Percentiles rank a stretch among this genome's conserved stretches.
Conservation (phyloP, 2,329 filamentous ascomycete genomes). For the Ascochyta lentis region DNA sequence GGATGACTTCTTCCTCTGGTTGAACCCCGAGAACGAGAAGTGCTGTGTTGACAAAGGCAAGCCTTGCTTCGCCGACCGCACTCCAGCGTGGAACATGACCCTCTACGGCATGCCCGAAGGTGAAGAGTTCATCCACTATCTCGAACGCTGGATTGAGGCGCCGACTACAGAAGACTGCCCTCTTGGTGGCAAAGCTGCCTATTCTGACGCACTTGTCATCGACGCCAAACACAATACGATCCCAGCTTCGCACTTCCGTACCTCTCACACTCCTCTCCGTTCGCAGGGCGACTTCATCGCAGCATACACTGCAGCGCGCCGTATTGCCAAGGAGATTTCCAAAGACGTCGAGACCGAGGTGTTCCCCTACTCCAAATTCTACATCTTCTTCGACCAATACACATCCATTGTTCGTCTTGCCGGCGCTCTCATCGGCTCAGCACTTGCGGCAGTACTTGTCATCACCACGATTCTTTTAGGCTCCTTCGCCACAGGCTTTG, state of each 20-base stretch:
- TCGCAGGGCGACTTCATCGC: constrained; percentile 93
- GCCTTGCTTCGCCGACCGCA: constrained; percentile 78
- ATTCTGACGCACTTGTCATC: constrained; percentile 82
- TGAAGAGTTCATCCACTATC: constrained; percentile 86
- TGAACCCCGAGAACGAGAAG: constrained; percentile 76
- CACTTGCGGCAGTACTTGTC: constrained; percentile 82
- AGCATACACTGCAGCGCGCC: constrained; percentile 85
- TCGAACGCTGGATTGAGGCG: constrained; percentile 79
- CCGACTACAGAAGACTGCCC: constrained; percentile 86
- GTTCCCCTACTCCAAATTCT: constrained; percentile 97
- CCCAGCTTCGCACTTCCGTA: constrained; percentile 88
- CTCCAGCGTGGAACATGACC: constrained; percentile 87
- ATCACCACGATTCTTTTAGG: constrained; percentile 83
- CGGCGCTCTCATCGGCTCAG: constrained; percentile 78
- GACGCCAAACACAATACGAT: constrained; percentile 72
- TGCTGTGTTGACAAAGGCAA: constrained; percentile 69
- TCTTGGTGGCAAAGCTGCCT: constrained; percentile 85
- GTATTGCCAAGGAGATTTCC: constrained; percentile 80
- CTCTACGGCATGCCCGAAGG: constrained; percentile 91
- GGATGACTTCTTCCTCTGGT: constrained; percentile 94
- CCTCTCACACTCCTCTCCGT: constrained; percentile 83
- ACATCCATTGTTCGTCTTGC: constrained; percentile 82
- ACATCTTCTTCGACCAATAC: constrained; percentile 99
- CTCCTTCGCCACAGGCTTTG: constrained; percentile 78
- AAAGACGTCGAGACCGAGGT: constrained; percentile 76